A percentile compares a stretch with the other conserved stretches of the same genome.
Evolutionary conservation across 257 asterid genomes (phyloP).

Genomic region (Datura wrightii): DNA sequence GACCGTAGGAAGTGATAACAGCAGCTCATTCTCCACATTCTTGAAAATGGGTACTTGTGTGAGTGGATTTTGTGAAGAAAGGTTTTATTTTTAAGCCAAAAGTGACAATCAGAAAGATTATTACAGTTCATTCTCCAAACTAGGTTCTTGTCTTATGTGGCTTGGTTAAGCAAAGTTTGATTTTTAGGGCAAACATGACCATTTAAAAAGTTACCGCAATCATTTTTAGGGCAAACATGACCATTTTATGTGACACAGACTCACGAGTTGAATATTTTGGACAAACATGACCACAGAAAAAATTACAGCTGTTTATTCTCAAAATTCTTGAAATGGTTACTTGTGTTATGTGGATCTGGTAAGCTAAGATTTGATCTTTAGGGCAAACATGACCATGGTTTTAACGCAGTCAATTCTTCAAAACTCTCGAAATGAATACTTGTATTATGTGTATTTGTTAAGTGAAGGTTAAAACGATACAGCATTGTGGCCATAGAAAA

Average conservation of each 20-base stretch:
- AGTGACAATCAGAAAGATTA: not conserved
- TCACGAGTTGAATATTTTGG: not conserved
- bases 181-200: not conserved
- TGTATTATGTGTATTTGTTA: not conserved
- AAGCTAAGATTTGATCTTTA: constrained; percentile 33
- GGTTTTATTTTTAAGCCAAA: not conserved
- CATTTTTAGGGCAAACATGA: constrained; percentile 8
- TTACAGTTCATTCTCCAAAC: not conserved
- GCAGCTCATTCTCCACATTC: not conserved
- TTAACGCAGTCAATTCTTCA: not conserved
- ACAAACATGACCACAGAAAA: not conserved
- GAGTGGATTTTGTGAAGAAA: not conserved
- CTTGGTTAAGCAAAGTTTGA: constrained; percentile 23
- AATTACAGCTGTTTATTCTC: not conserved
- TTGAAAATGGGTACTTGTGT: not conserved
- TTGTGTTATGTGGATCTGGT: not conserved
- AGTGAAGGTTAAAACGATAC: not conserved
- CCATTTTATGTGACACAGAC: not conserved
- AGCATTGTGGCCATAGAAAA: not conserved
- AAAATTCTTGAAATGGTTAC: not conserved
- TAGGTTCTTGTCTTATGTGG: not conserved
- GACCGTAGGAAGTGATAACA: not conserved
- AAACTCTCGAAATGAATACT: not conserved
- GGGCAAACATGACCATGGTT: not conserved
- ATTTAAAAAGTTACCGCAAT: not conserved